Evolutionary conservation across 768 basidiomycete species (phyloP).

Genomic region (Collybia sordida): DNA sequence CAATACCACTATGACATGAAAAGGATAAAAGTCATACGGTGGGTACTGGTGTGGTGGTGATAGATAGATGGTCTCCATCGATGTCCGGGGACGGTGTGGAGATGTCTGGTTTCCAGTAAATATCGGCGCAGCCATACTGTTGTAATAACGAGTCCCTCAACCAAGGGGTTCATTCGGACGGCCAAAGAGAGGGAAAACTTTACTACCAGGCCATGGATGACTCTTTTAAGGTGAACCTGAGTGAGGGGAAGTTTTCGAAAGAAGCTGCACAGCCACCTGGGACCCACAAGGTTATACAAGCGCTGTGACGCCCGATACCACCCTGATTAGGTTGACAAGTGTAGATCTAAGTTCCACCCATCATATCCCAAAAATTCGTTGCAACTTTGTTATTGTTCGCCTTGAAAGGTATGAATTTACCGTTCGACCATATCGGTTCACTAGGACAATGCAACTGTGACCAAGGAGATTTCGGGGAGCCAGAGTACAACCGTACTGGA

Average conservation of each 20-base stretch:
- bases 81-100: background rate
- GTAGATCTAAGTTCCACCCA: slow-evolving; percentile 9
- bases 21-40: background rate
- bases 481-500: background rate
- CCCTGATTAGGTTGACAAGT: slow-evolving; percentile 12
- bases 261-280: slow-evolving; percentile 39
- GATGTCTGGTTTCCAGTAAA: too few species aligned
- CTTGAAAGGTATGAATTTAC: slow-evolving; percentile 12
- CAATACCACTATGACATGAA: background rate
- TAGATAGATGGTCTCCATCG: background rate
- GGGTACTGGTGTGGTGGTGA: background rate
- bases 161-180: too few species aligned
- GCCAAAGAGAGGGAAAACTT: background rate
- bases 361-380: slow-evolving; percentile 1
- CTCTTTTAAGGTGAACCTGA: background rate
- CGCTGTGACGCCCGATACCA: slow-evolving; percentile 3
- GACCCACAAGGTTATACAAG: slow-evolving; percentile 43
- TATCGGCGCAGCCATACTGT: too few species aligned
- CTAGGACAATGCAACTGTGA: slow-evolving; percentile 20
- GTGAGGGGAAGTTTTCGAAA: slow-evolving; percentile 7
- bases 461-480: background rate
- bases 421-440: slow-evolving; percentile 5
- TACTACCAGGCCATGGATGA: background rate
- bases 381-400: slow-evolving; percentile 29
- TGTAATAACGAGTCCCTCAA: too few species aligned